These are phyloP conservation scores for Chytridium lagenaria DNA, from an alignment of 371 early-diverging fungal genomes.

Conservation along the genomic window DNA sequence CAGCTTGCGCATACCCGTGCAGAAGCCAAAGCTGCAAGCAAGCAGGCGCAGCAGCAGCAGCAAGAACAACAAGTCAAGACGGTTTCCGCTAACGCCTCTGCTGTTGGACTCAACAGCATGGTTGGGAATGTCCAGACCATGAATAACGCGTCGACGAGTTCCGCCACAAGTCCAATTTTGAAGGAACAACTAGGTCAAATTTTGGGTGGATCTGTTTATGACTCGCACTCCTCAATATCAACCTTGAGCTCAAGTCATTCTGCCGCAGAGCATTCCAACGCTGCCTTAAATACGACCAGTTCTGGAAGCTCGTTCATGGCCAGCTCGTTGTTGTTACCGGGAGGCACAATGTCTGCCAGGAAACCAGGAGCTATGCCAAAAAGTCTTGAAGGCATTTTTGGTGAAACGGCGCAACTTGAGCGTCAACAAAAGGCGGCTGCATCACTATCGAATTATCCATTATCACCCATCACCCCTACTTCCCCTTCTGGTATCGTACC, in stretches of 20 bases:
- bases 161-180: neutral
- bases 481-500: neutral
- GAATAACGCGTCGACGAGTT: neutral
- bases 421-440: slow-evolving; percentile 7
- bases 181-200: neutral
- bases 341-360: neutral
- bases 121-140: neutral
- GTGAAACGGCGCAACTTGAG: slow-evolving; percentile 12
- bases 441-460: neutral
- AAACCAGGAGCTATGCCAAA: slow-evolving; percentile 22
- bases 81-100: neutral
- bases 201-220: neutral
- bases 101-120: neutral
- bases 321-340: neutral
- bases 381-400: slow-evolving; percentile 24
- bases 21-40: slow-evolving; percentile 5
- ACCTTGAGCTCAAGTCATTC: slow-evolving; percentile 16
- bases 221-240: slow-evolving; percentile 20
- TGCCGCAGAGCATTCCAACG: neutral
- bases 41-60: too few species aligned
- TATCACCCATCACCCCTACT: neutral
- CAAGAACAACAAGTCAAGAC: neutral
- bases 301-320: neutral
- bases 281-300: neutral
- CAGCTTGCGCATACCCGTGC: slow-evolving; percentile 39